These are phyloP conservation scores for Hypoxylon trugodes DNA, from an alignment of 495 filamentous ascomycete species.

Conservation along the genomic window DNA sequence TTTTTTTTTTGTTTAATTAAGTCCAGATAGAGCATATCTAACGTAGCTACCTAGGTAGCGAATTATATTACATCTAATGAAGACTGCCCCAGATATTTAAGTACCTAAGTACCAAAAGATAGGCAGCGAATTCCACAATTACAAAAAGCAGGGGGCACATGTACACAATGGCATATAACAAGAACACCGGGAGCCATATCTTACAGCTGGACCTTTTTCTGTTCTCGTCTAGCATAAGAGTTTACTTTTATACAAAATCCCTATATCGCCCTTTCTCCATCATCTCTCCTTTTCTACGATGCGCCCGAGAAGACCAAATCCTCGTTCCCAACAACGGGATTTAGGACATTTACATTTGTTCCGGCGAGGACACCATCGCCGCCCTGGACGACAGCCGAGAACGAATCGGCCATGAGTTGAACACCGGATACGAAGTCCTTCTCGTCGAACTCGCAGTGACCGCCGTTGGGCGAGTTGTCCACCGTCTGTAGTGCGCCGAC, in stretches of 20 bases:
- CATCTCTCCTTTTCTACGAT: constrained; percentile 7
- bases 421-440: constrained; percentile 57
- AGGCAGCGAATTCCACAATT: too few species aligned
- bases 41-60: too few species aligned
- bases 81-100: too few species aligned
- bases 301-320: constrained; percentile 46
- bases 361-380: constrained; percentile 54
- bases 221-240: background rate
- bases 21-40: too few species aligned
- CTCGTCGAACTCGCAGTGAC: constrained; percentile 62
- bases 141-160: too few species aligned
- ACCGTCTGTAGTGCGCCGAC: constrained; percentile 57
- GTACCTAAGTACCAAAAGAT: too few species aligned
- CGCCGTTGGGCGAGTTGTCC: constrained; percentile 56
- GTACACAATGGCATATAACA: too few species aligned
- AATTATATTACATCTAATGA: too few species aligned
- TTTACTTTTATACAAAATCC: background rate
- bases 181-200: background rate
- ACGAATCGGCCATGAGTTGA: constrained; percentile 57
- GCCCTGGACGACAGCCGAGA: constrained; percentile 54
- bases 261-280: background rate
- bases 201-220: background rate
- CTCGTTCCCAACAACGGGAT: constrained; percentile 55
- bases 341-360: constrained; percentile 54
- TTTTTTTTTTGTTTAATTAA: too few species aligned